phyloP scores from a whole-genome alignment of 139 green algal species.

The Closterium sp. region DNA sequence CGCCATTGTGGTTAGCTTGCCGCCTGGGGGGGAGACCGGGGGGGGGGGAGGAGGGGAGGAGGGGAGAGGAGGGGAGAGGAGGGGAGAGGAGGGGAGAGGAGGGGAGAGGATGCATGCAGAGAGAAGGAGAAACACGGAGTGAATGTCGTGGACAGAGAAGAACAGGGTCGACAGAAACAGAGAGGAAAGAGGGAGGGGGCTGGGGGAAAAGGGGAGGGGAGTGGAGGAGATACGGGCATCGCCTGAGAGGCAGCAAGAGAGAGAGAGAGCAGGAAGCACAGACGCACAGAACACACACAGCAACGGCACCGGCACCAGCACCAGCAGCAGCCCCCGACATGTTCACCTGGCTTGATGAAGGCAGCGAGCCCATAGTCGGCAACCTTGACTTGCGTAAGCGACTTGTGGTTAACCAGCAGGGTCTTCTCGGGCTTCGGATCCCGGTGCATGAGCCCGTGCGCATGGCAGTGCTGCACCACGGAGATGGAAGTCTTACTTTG shows the following conservation, averaged over 20 bases:
- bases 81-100: too few relatives aligned
- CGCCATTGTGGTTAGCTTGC: conserved; percentile 81
- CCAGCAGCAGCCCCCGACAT: not conserved
- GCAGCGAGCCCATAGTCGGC: conserved; percentile 79
- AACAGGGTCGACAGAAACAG: not conserved
- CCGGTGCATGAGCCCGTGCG: conserved; percentile 86
- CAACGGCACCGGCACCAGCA: not conserved
- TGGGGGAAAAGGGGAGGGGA: not conserved
- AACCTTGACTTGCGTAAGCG: conserved; percentile 75
- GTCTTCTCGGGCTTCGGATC: conserved; percentile 87
- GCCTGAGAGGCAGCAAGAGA: not conserved
- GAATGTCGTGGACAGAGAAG: not conserved
- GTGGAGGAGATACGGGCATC: not conserved
- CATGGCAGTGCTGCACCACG: conserved; percentile 88
- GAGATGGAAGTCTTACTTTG: too few relatives aligned
- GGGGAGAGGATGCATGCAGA: too few relatives aligned
- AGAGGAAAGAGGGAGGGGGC: too few relatives aligned
- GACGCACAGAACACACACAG: not conserved
- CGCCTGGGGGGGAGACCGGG: conserved; percentile 37
- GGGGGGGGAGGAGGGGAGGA: not conserved
- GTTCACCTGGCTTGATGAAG: not conserved
- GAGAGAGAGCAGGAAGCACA: not conserved
- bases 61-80: not conserved
- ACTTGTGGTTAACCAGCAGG: conserved; percentile 73
- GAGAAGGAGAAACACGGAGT: too few relatives aligned